These are phyloP conservation scores for Rhodotorula glutinis DNA, from an alignment of 1,284 basidiomycete genomes.

Conservation along the genomic window DNA sequence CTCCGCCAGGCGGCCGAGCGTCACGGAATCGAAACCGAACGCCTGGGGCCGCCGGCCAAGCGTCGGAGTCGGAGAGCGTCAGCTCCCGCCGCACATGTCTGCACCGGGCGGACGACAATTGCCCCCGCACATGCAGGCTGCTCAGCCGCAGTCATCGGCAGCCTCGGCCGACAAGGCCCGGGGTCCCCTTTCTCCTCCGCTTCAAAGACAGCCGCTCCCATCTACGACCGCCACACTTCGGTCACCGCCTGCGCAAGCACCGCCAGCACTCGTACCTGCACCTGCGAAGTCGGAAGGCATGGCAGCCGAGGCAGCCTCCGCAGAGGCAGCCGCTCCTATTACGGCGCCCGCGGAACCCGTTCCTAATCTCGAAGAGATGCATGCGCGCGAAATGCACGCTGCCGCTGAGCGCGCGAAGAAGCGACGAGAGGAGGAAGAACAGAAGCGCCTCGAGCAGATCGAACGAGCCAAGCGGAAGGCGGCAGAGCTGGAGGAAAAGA, in stretches of 20 bases:
- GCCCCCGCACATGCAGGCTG: slow-evolving; percentile 4
- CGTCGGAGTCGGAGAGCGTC: slow-evolving; percentile 27
- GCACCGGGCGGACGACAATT: slow-evolving; percentile 1
- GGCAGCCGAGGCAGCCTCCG: too few relatives aligned
- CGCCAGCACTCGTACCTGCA: neutral
- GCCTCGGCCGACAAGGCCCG: slow-evolving; percentile 40
- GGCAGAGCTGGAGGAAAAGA: slow-evolving; percentile 72
- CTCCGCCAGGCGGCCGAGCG: slow-evolving; percentile 18
- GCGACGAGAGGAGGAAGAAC: slow-evolving; percentile 73
- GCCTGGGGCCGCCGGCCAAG: neutral
- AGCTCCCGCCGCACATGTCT: slow-evolving; percentile 46
- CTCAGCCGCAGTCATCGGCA: slow-evolving; percentile 2
- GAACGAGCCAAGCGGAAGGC: slow-evolving; percentile 84
- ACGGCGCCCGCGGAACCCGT: slow-evolving; percentile 46
- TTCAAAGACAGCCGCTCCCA: slow-evolving; percentile 41
- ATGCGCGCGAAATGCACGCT: slow-evolving; percentile 80
- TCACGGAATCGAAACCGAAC: slow-evolving; percentile 33
- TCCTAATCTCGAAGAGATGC: slow-evolving; percentile 62
- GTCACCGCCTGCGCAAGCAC: neutral
- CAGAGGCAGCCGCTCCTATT: neutral
- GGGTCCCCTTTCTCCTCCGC: slow-evolving; percentile 46
- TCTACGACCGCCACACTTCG: slow-evolving; percentile 14
- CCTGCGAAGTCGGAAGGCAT: too few relatives aligned
- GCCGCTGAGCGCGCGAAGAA: slow-evolving; percentile 79
- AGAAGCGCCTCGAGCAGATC: slow-evolving; percentile 73